A percentile compares a stretch with the other conserved stretches of the same genome.
Evolutionary conservation across 2,329 filamentous ascomycete species (phyloP).

Genomic region (Zymoseptoria ardabiliae): DNA sequence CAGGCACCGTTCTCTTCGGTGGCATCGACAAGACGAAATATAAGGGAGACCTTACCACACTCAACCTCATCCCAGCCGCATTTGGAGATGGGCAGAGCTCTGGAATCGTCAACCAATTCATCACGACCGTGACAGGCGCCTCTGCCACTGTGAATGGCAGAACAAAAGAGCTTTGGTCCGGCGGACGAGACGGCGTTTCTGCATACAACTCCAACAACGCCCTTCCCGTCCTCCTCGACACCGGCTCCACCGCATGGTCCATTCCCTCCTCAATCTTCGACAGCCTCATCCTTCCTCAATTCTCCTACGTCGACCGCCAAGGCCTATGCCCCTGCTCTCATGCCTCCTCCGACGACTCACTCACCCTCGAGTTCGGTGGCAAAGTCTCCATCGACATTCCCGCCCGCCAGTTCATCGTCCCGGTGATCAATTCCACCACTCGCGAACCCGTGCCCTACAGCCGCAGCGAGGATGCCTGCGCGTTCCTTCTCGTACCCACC

Average conservation of each 20-base stretch:
- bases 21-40: constrained; percentile 29
- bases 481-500: constrained; percentile 21
- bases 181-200: constrained; percentile 10
- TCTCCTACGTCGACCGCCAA: constrained; percentile 17
- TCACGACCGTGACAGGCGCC: constrained; percentile 24
- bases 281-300: constrained; percentile 16
- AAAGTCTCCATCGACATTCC: constrained; percentile 25
- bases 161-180: constrained; percentile 16
- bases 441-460: constrained; percentile 14
- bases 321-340: constrained; percentile 21
- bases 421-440: constrained; percentile 21
- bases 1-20: constrained; percentile 30
- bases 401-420: constrained; percentile 24
- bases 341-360: constrained; percentile 17
- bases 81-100: constrained; percentile 4
- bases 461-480: constrained; percentile 19
- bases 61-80: constrained; percentile 24
- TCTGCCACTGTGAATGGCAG: constrained; percentile 14
- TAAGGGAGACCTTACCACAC: constrained; percentile 24
- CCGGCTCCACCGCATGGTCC: constrained; percentile 25
- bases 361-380: constrained; percentile 25
- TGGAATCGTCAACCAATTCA: constrained; percentile 20
- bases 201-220: constrained; percentile 15
- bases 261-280: constrained; percentile 20
- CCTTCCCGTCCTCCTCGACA: constrained; percentile 27